These are phyloP conservation scores for Talaromyces atroroseus DNA, from an alignment of 2,329 filamentous ascomycete genomes.

Conservation along the genomic window DNA sequence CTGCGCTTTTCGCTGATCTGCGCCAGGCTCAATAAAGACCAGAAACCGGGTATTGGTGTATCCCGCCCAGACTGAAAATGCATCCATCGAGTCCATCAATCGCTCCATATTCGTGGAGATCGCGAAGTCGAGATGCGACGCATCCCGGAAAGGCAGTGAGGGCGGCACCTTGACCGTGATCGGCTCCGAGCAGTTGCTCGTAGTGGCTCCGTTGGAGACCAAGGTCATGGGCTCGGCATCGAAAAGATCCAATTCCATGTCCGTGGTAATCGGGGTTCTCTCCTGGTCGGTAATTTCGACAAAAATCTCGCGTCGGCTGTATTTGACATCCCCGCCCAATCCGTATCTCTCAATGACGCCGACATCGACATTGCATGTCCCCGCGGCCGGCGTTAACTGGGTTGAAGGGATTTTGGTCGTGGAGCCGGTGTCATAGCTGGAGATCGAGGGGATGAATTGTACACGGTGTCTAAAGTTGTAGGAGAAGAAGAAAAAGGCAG, in stretches of 20 bases:
- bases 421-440: neutral
- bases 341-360: conserved; percentile 5
- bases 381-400: neutral
- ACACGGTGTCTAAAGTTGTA: conserved; percentile 7
- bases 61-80: conserved; percentile 54
- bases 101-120: conserved; percentile 51
- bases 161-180: conserved; percentile 45
- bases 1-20: conserved; percentile 24
- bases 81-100: conserved; percentile 46
- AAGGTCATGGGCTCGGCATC: conserved; percentile 2
- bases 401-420: neutral
- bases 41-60: conserved; percentile 49
- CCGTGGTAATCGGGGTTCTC: neutral
- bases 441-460: conserved; percentile 3
- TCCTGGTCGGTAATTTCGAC: conserved; percentile 8
- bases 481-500: conserved; percentile 10
- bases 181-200: conserved; percentile 36
- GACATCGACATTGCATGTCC: conserved; percentile 6
- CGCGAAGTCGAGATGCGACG: conserved; percentile 52
- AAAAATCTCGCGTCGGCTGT: conserved; percentile 7
- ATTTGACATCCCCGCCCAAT: conserved; percentile 4
- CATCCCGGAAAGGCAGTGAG: conserved; percentile 40
- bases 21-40: conserved; percentile 45
- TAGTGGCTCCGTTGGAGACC: neutral
- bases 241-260: conserved; percentile 11